phyloP scores from a whole-genome alignment of 225 moss, liverwort and hornwort species.

The Marchantia polymorpha region DNA sequence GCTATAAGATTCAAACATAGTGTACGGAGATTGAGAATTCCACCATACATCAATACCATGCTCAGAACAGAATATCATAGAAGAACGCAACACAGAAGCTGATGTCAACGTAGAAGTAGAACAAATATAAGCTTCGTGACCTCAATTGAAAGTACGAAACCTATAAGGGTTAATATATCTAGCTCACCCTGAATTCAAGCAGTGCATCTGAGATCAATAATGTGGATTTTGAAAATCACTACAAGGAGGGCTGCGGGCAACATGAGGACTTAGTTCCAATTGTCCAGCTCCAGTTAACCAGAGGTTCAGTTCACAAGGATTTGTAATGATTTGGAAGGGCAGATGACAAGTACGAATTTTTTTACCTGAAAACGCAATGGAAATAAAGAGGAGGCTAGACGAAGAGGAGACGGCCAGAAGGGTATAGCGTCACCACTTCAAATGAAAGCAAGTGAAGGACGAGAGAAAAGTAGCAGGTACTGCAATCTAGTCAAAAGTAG shows the following conservation, averaged over 20 bases:
- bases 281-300: neutral
- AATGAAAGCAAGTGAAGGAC: neutral
- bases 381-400: neutral
- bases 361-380: neutral
- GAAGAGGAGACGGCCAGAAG: neutral
- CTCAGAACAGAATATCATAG: neutral
- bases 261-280: neutral
- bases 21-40: no score
- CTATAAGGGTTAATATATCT: neutral
- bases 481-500: neutral
- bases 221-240: neutral
- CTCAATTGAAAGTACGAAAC: no score
- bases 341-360: neutral
- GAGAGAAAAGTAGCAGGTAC: neutral
- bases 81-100: neutral
- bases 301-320: neutral
- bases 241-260: neutral
- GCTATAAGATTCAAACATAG: no score
- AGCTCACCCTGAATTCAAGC: neutral
- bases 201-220: neutral
- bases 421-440: neutral
- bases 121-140: neutral
- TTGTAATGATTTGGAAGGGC: neutral
- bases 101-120: neutral
- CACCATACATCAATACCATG: no score